Evolutionary conservation across 768 basidiomycete species (phyloP).

Genomic region (Suillus clintonianus): DNA sequence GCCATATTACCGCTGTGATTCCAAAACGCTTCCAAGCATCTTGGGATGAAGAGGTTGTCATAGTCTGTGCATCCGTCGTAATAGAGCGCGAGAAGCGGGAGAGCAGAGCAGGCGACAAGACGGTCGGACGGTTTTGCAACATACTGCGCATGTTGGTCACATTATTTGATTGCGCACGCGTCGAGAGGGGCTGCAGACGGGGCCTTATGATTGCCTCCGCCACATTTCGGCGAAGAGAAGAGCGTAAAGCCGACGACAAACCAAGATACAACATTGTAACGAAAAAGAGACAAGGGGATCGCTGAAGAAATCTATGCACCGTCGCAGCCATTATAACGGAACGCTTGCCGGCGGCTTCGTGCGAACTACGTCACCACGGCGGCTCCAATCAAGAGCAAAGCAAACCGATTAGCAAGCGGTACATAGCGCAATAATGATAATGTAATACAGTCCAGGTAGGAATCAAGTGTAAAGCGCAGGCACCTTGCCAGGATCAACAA

Average conservation of each 20-base stretch:
- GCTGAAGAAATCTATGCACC: background rate
- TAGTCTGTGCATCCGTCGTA: conserved; percentile 45
- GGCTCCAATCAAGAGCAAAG: background rate
- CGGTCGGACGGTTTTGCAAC: conserved; percentile 28
- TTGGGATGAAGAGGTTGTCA: conserved; percentile 39
- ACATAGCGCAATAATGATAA: conserved; percentile 8
- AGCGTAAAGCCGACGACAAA: conserved; percentile 11
- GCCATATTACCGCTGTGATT: conserved; percentile 51
- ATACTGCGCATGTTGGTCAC: conserved; percentile 31
- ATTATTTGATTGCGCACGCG: conserved; percentile 27
- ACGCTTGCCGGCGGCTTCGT: background rate
- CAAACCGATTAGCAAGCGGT: background rate
- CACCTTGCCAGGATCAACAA: conserved; percentile 62
- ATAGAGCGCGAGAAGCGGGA: conserved; percentile 45
- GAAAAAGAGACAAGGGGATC: background rate
- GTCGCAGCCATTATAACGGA: too few relatives aligned
- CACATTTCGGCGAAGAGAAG: conserved; percentile 19
- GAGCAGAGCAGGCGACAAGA: conserved; percentile 23
- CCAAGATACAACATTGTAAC: conserved; percentile 19
- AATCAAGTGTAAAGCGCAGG: conserved; percentile 20
- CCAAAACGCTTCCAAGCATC: conserved; percentile 52
- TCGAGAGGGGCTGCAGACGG: conserved; percentile 20
- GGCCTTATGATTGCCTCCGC: conserved; percentile 22
- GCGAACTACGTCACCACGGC: background rate
- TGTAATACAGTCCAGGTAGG: background rate